Evolutionary conservation across 2,329 filamentous ascomycete genomes (phyloP), one percentile per base, ranked within the genome.

Genomic region (Clarireedia homoeocarpa): DNA sequence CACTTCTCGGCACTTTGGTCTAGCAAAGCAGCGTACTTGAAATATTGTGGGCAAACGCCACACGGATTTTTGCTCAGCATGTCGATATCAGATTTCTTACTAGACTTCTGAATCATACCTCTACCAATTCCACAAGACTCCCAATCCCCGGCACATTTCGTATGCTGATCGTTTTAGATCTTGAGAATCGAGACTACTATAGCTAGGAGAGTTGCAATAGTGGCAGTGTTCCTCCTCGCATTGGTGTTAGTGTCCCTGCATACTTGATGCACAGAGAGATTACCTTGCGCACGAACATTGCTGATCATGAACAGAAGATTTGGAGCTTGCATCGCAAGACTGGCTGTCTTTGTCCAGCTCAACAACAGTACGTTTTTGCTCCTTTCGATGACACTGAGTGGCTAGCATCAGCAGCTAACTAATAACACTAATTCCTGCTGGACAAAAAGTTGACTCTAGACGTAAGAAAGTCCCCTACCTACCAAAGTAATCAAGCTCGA

Each of bases 201-300:
- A 6, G 6, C 23, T 15, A 36, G 49, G 5, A 24, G 36, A 17
- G 5, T 27, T 42, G 49, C 17, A 23, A 30, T 51, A 14, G 26
- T 51, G n/a, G 49, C 36, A n/a, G 49, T 51, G 20, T 51, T 51
- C n/a, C 49, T 51, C 49, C 34, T 51, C n/a, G 36, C 49, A 30
- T 51, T 51, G n/a, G 49, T 51, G 36, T 51, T 26, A 26, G 38
- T 36, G 17, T 4, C 36, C 23, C 15, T 5, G 9, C 20, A 38
- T 17, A 17, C 10, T 17, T 34, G n/a, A 42, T 42, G 6, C 20
- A 12, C 20, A 42, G 20, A 42, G 39, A 27, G 12, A 14, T 14
- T 40, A 7, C 6, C 14, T 7, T 7, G 2, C 4, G 20, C 20
- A 20, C n/a, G 12, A n/a, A 17, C n/a, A 6, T 10, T 7, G n/a